A percentile compares a stretch with the other conserved stretches of the same genome.
Evolutionary conservation across 495 filamentous ascomycete species (phyloP).

Genomic region (Neurospora discreta): DNA sequence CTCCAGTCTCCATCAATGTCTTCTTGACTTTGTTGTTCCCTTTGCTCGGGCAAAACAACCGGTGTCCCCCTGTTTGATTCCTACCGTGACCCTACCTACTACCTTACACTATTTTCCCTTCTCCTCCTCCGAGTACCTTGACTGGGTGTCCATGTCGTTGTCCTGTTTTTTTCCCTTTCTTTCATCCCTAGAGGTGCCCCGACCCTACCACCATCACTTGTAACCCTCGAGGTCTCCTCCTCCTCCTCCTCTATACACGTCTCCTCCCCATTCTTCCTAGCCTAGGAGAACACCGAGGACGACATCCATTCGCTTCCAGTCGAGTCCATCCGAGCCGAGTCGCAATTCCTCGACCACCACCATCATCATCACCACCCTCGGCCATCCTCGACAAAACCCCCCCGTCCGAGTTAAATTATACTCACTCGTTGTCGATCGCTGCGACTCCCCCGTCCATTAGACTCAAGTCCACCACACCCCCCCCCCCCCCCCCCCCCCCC

Average conservation of each 20-base stretch:
- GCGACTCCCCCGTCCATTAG: background rate
- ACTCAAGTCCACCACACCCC: background rate
- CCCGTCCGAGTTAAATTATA: background rate
- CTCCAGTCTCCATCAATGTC: slow-evolving; percentile 1
- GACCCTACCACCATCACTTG: background rate
- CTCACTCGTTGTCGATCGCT: background rate
- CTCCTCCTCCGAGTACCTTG: background rate
- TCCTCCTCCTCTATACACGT: background rate
- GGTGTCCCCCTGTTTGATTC: background rate
- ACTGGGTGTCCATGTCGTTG: background rate
- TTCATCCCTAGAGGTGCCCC: background rate
- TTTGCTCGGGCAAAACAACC: slow-evolving; percentile 11
- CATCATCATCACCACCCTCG: background rate
- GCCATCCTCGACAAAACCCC: background rate
- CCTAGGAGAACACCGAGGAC: background rate
- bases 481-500: background rate
- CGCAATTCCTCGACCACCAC: background rate
- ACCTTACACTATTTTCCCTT: background rate
- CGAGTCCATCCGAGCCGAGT: background rate
- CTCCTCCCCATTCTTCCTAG: background rate
- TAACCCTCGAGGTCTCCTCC: background rate
- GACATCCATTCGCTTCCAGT: background rate
- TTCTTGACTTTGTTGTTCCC: slow-evolving; percentile 6
- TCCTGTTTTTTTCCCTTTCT: background rate
- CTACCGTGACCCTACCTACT: background rate